A percentile compares a stretch with the other conserved stretches of the same genome.
These are phyloP conservation scores for Aspergillus versicolor DNA, from an alignment of 2,329 filamentous ascomycete species.

Conservation along the genomic window DNA sequence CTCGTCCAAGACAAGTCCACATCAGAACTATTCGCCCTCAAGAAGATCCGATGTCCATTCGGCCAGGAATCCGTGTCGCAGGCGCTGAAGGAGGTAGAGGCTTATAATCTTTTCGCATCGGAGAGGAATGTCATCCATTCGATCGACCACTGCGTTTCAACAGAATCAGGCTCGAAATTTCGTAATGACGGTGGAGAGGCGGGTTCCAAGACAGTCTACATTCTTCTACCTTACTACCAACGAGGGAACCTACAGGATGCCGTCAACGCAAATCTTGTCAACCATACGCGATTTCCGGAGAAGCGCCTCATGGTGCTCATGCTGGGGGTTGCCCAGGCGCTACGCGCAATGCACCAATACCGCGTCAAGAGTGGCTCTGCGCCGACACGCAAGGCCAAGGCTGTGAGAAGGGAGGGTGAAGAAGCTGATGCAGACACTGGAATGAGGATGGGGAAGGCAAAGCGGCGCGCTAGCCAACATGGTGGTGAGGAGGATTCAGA, in stretches of 20 bases:
- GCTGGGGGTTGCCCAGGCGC: slow-evolving; percentile 82
- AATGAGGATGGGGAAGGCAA: slow-evolving; percentile 37
- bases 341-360: slow-evolving; percentile 91
- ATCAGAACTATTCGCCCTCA: slow-evolving; percentile 85
- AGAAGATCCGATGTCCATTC: slow-evolving; percentile 98
- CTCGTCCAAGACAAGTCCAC: slow-evolving; percentile 88
- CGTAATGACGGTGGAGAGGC: slow-evolving; percentile 58
- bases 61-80: slow-evolving; percentile 93
- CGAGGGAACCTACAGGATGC: slow-evolving; percentile 95
- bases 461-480: slow-evolving; percentile 45
- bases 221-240: slow-evolving; percentile 91
- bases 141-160: slow-evolving; percentile 78
- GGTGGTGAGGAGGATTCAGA: slow-evolving; percentile 67
- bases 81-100: slow-evolving; percentile 95
- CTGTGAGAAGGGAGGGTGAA: slow-evolving; percentile 55
- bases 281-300: slow-evolving; percentile 88
- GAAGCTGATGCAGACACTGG: slow-evolving; percentile 50
- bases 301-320: slow-evolving; percentile 84
- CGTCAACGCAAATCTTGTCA: slow-evolving; percentile 98
- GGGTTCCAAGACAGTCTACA: slow-evolving; percentile 89
- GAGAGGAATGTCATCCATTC: slow-evolving; percentile 83
- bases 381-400: slow-evolving; percentile 55
- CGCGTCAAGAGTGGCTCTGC: slow-evolving; percentile 59
- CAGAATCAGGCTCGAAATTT: slow-evolving; percentile 60
- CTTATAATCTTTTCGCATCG: slow-evolving; percentile 84